Percentiles rank a stretch among this genome's conserved stretches.
These are phyloP conservation scores for Suaeda aralocaspica DNA, from an alignment of 148 eudicot genomes.

Conservation along the genomic window DNA sequence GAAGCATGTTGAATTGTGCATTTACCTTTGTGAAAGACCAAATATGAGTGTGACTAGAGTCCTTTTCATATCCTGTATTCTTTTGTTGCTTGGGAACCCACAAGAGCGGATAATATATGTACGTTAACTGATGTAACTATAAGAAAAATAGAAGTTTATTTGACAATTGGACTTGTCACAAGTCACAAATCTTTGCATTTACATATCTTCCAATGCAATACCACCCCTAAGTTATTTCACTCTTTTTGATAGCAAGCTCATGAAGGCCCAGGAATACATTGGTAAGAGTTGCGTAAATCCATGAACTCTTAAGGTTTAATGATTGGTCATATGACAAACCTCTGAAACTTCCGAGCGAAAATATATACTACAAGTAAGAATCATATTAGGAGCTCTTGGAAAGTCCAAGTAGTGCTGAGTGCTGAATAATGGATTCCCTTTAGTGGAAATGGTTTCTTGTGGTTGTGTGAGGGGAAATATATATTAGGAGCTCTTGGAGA, in stretches of 20 bases:
- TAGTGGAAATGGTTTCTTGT: neutral
- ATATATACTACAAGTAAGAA: neutral
- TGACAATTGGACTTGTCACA: no score
- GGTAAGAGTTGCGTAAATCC: neutral
- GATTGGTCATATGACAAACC: neutral
- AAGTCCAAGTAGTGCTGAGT: neutral
- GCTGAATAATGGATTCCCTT: neutral
- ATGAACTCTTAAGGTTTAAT: neutral
- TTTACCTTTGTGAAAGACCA: neutral
- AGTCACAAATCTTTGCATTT: neutral
- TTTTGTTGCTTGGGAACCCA: no score
- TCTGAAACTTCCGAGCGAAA: neutral
- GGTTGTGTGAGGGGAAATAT: no score
- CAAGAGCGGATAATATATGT: no score
- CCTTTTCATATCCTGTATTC: no score
- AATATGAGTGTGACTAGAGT: no score
- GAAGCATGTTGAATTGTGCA: neutral
- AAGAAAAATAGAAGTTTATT: no score
- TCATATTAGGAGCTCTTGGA: neutral
- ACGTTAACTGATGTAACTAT: no score
- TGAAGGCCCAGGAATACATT: neutral
- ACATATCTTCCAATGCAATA: neutral
- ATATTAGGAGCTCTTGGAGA: neutral
- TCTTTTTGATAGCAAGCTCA: neutral
- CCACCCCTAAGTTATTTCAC: neutral